A percentile compares a stretch with the other conserved stretches of the same genome.
Evolutionary conservation across 768 basidiomycete genomes (phyloP).

Genomic region (Kwoniella mangroviensis): DNA sequence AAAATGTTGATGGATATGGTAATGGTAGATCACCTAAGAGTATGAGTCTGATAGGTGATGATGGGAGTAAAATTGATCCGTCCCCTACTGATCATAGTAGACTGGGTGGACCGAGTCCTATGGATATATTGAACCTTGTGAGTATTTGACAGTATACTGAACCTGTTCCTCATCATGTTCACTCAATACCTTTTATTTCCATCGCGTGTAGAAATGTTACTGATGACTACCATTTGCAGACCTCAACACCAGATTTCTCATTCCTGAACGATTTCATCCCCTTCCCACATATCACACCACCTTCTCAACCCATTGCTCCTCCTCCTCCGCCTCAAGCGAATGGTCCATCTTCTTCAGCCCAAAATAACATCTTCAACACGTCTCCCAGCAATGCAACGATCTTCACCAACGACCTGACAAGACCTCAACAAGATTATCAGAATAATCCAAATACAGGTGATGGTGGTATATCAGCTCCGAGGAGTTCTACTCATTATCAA

Average conservation of each 20-base stretch:
- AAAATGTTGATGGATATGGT: neutral
- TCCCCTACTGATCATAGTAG: constrained; percentile 11
- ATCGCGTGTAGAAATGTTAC: neutral
- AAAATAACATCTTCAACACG: constrained; percentile 7
- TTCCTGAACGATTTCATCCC: constrained; percentile 33
- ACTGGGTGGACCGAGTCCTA: constrained; percentile 10
- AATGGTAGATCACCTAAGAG: constrained; percentile 1
- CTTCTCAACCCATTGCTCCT: constrained; percentile 5
- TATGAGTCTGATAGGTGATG: constrained; percentile 3
- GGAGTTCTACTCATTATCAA: too few species aligned
- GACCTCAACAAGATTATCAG: neutral
- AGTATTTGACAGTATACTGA: neutral
- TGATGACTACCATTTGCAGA: neutral
- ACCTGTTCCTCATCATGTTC: too few species aligned
- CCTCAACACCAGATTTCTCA: constrained; percentile 18
- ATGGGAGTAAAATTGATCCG: constrained; percentile 12
- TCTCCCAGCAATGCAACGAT: neutral
- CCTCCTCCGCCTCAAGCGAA: neutral
- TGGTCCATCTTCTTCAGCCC: neutral
- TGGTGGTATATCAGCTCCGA: neutral
- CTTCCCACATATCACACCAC: constrained; percentile 20
- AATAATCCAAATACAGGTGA: neutral
- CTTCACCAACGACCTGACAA: constrained; percentile 11
- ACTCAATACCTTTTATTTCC: neutral
- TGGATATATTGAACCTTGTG: constrained; percentile 16